Conservation (phyloP, 495 filamentous ascomycete species). For the Penicillium atrosanguineum region DNA sequence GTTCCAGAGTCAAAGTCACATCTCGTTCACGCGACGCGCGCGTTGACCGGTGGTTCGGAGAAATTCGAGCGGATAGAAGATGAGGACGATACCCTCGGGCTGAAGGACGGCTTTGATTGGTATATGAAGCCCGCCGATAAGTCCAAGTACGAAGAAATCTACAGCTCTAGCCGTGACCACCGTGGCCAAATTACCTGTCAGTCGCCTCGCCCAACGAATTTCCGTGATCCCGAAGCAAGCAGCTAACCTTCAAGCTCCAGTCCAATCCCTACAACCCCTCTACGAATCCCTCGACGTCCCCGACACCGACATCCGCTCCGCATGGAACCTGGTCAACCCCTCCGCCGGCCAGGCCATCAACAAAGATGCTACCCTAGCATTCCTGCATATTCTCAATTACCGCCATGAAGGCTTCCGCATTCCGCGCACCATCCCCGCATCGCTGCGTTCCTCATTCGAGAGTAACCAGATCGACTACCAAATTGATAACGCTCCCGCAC, state of each 20-base stretch:
- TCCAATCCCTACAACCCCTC: conserved; percentile 75
- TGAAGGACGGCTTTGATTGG: conserved; percentile 98
- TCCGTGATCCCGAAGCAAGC: not conserved
- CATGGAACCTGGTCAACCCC: conserved; percentile 97
- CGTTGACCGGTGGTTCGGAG: conserved; percentile 69
- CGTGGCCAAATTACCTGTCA: conserved; percentile 82
- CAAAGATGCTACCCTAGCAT: conserved; percentile 90
- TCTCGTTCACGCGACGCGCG: conserved; percentile 84
- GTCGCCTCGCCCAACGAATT: conserved; percentile 19
- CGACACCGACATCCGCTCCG: conserved; percentile 87
- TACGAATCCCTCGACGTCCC: conserved; percentile 92
- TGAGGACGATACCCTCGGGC: conserved; percentile 73
- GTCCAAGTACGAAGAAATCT: conserved; percentile 93
- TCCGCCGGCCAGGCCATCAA: conserved; percentile 73
- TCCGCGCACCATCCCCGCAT: conserved; percentile 87
- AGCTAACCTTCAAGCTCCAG: conserved; percentile 37
- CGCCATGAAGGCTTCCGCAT: conserved; percentile 94
- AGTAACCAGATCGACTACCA: conserved; percentile 94
- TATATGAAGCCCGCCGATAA: conserved; percentile 94
- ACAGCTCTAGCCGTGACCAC: conserved; percentile 79
- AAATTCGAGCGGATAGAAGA: conserved; percentile 76
- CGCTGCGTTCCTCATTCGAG: conserved; percentile 86
- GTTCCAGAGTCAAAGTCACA: conserved; percentile 96
- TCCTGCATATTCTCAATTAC: conserved; percentile 93
- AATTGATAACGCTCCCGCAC: conserved; percentile 67